Conservation (phyloP, 192 early-diverging fungal genomes). For the Coemansia sp. region DNA sequence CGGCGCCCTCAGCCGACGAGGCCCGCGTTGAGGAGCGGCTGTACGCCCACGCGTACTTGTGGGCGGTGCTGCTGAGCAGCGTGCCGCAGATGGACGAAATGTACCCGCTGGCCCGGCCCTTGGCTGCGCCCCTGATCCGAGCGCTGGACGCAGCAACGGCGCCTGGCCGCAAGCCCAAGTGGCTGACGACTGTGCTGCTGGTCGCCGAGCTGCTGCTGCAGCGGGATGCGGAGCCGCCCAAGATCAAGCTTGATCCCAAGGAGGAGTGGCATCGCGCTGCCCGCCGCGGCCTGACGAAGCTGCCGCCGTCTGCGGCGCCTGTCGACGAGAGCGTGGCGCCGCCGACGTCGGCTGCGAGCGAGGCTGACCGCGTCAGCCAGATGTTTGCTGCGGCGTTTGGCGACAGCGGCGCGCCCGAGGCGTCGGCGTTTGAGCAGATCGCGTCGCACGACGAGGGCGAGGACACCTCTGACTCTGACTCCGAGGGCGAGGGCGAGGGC, state of each 20-base stretch:
- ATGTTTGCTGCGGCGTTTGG: slow-evolving; percentile 10
- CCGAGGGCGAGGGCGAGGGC: slow-evolving; percentile 2
- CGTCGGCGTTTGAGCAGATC: slow-evolving; percentile 29
- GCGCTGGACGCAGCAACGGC: slow-evolving; percentile 37
- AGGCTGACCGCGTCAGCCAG: slow-evolving; percentile 8
- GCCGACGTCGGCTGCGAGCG: background rate
- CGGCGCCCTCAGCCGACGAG: background rate
- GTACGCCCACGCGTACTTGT: slow-evolving; percentile 47
- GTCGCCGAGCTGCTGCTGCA: slow-evolving; percentile 48
- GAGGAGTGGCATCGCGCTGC: slow-evolving; percentile 46
- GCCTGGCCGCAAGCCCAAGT: slow-evolving; percentile 23
- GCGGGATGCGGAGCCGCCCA: slow-evolving; percentile 39
- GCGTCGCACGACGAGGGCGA: slow-evolving; percentile 4
- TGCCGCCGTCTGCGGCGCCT: slow-evolving; percentile 37
- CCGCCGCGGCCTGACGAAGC: slow-evolving; percentile 45
- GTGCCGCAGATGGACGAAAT: slow-evolving; percentile 37
- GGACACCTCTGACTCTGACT: background rate
- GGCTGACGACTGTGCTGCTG: slow-evolving; percentile 45
- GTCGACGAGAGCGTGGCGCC: slow-evolving; percentile 13
- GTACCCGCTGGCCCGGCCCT: slow-evolving; percentile 17
- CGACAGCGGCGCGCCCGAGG: background rate
- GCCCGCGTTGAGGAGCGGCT: slow-evolving; percentile 30
- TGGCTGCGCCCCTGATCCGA: slow-evolving; percentile 23
- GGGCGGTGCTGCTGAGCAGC: slow-evolving; percentile 51
- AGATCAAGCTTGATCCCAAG: slow-evolving; percentile 21